Evolutionary conservation across 2,329 filamentous ascomycete genomes (phyloP).

Genomic region (Escovopsis sp.): DNA sequence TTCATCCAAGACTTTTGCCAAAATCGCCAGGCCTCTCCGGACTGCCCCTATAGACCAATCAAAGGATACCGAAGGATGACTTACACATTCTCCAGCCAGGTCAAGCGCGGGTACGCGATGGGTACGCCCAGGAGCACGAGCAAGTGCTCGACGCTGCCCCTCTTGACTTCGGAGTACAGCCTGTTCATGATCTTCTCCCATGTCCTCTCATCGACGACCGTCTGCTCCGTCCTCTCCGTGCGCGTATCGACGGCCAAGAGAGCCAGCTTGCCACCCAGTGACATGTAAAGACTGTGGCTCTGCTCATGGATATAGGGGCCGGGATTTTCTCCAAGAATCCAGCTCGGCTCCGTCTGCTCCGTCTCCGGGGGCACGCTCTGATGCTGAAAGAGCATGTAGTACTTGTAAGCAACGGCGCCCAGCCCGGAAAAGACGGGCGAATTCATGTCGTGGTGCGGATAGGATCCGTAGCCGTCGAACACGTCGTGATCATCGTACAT

Average conservation of each 20-base stretch:
- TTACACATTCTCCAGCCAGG: constrained; percentile 57
- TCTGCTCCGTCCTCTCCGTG: constrained; percentile 73
- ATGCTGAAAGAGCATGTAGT: constrained; percentile 97
- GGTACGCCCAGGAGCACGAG: constrained; percentile 77
- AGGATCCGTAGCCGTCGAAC: constrained; percentile 85
- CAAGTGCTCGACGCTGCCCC: constrained; percentile 77
- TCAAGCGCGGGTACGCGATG: constrained; percentile 61
- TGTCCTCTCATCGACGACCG: constrained; percentile 64
- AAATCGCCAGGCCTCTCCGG: too few relatives aligned
- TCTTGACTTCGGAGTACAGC: constrained; percentile 64
- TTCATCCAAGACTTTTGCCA: neutral
- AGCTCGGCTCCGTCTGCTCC: constrained; percentile 73
- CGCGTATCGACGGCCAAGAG: constrained; percentile 82
- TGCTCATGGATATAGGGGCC: constrained; percentile 84
- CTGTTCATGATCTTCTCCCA: constrained; percentile 81
- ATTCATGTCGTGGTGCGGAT: constrained; percentile 81
- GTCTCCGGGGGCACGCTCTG: constrained; percentile 75
- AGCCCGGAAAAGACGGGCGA: constrained; percentile 80
- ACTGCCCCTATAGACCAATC: too few relatives aligned
- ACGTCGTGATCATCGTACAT: constrained; percentile 95
- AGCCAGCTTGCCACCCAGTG: constrained; percentile 60
- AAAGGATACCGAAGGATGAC: constrained; percentile 14
- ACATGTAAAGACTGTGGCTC: constrained; percentile 76
- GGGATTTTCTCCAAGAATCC: constrained; percentile 63
- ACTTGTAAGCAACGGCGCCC: constrained; percentile 89